Conservation (phyloP, 1,139 yeast genomes). For the Pichia sp. region DNA sequence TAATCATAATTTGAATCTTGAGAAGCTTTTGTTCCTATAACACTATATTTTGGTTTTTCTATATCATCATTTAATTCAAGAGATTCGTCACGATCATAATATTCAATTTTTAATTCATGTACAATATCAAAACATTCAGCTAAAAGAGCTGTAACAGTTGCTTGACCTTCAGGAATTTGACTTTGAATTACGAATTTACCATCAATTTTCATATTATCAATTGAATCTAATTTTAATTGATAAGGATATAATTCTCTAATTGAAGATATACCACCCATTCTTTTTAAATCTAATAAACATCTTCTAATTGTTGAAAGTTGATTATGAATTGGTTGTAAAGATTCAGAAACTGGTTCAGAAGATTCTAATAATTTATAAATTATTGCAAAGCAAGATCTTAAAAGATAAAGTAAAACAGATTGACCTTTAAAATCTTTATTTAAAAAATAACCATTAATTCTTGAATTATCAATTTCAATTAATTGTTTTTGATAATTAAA, state of each 20-base stretch:
- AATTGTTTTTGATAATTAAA: constrained; percentile 72
- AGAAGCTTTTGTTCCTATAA: constrained; percentile 28
- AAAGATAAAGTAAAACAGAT: constrained; percentile 64
- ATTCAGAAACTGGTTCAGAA: constrained; percentile 91
- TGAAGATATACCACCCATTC: constrained; percentile 86
- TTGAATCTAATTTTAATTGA: constrained; percentile 85
- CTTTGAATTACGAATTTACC: constrained; percentile 87
- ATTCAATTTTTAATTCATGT: constrained; percentile 83
- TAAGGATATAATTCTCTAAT: constrained; percentile 89
- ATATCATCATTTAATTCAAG: constrained; percentile 19
- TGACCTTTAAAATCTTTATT: constrained; percentile 45
- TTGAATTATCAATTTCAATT: constrained; percentile 62
- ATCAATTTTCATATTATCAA: constrained; percentile 79
- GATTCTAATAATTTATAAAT: constrained; percentile 84
- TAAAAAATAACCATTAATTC: constrained; percentile 54
- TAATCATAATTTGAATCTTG: constrained; percentile 30
- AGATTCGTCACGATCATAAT: constrained; percentile 49
- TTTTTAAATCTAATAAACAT: constrained; percentile 79
- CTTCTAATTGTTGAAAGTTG: constrained; percentile 87
- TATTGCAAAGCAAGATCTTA: constrained; percentile 85
- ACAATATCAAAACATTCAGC: constrained; percentile 93
- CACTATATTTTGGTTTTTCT: constrained; percentile 19
- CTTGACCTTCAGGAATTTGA: constrained; percentile 95
- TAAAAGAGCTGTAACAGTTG: constrained; percentile 78
- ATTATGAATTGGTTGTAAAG: constrained; percentile 87